Conservation (phyloP, 495 filamentous ascomycete genomes). For the Barbatosphaeria neglecta region DNA sequence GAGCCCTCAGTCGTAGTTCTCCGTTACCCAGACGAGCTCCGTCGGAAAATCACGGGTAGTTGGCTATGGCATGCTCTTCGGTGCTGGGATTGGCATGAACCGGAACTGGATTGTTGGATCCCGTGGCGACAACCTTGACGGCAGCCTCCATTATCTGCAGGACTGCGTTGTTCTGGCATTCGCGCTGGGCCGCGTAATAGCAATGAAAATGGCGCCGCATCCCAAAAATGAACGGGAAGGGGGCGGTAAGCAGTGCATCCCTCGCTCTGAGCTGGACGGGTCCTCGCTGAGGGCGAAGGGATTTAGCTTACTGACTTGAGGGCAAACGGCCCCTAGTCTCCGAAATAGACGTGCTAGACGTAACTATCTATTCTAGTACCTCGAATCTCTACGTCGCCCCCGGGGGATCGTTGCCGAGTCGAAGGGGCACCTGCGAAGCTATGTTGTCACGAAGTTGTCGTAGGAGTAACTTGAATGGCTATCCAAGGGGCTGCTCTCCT, state of each 20-base stretch:
- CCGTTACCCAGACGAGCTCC: background rate
- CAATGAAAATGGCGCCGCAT: background rate
- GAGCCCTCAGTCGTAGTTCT: no score
- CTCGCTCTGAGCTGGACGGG: background rate
- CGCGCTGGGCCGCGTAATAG: background rate
- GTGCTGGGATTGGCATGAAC: background rate
- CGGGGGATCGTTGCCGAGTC: background rate
- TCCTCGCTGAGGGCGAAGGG: background rate
- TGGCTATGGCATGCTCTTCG: background rate
- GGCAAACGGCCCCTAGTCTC: background rate
- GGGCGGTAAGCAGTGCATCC: background rate
- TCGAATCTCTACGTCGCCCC: background rate
- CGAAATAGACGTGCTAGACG: background rate
- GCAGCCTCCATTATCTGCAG: conserved; percentile 1
- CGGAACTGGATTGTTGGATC: background rate
- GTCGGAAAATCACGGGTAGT: background rate
- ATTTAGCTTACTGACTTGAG: background rate
- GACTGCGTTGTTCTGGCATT: conserved; percentile 1
- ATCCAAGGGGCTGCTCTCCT: background rate
- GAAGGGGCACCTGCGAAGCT: background rate
- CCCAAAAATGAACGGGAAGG: background rate
- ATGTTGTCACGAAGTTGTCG: background rate
- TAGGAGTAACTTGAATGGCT: background rate
- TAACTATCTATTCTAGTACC: background rate
- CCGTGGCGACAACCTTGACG: background rate